Conservation (phyloP, 345 rosid genomes). For the Boechera divaricarpa region DNA sequence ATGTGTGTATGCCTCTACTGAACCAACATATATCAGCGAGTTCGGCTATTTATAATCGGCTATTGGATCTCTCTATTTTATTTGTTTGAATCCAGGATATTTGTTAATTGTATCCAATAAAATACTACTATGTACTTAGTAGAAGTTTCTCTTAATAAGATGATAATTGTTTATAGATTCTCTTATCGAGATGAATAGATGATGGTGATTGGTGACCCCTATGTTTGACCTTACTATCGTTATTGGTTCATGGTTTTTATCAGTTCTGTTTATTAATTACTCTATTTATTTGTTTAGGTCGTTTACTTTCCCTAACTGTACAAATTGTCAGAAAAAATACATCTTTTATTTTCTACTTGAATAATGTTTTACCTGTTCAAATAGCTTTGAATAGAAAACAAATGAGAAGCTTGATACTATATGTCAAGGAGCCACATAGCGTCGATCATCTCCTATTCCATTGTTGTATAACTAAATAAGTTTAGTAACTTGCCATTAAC, state of each 20-base stretch:
- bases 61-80: background rate
- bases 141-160: constrained; percentile 12
- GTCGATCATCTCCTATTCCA: too few relatives aligned
- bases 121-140: background rate
- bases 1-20: constrained; percentile 24
- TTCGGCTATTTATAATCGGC: constrained; percentile 26
- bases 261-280: background rate
- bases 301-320: background rate
- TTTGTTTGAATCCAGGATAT: background rate
- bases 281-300: background rate
- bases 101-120: constrained; percentile 9
- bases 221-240: constrained; percentile 30
- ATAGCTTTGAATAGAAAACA: too few relatives aligned
- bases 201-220: constrained; percentile 29
- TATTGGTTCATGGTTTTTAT: background rate
- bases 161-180: constrained; percentile 21
- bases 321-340: background rate
- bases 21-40: constrained; percentile 18
- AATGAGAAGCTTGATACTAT: too few relatives aligned
- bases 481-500: too few relatives aligned
- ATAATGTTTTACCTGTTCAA: too few relatives aligned
- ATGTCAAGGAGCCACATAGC: too few relatives aligned
- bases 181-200: constrained; percentile 2
- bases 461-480: too few relatives aligned
- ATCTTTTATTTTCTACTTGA: too few relatives aligned